A percentile compares a stretch with the other conserved stretches of the same genome.
Evolutionary conservation across 192 early-diverging fungal genomes (phyloP).

Genomic region (Linnemannia elongata): DNA sequence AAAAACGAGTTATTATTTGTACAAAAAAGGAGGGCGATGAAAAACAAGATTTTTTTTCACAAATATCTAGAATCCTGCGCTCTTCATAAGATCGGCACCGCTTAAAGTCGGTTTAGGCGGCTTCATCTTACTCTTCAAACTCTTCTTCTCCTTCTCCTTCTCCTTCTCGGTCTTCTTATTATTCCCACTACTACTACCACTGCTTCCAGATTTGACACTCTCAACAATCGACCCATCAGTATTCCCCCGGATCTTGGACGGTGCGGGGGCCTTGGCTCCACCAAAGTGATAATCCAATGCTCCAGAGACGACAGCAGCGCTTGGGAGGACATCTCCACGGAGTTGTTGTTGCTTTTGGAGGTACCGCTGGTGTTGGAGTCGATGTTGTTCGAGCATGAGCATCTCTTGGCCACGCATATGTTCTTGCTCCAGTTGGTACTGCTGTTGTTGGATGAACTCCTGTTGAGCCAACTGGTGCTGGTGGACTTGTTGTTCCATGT

Average conservation of each 20-base stretch:
- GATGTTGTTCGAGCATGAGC: slow-evolving; percentile 27
- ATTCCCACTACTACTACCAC: neutral
- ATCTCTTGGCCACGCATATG: slow-evolving; percentile 16
- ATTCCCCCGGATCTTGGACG: neutral
- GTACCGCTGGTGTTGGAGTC: slow-evolving; percentile 13
- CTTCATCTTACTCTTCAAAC: slow-evolving; percentile 17
- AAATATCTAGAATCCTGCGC: slow-evolving; percentile 10
- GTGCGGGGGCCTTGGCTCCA: neutral
- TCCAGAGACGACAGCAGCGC: neutral
- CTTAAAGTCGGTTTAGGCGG: slow-evolving; percentile 18
- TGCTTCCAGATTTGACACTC: neutral
- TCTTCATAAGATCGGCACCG: slow-evolving; percentile 31
- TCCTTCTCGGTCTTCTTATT: neutral
- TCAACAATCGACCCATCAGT: neutral
- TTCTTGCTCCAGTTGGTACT: slow-evolving; percentile 5
- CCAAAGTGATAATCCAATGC: slow-evolving; percentile 16
- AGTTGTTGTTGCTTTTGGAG: slow-evolving; percentile 11
- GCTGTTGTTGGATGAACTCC: slow-evolving; percentile 21
- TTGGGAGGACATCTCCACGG: slow-evolving; percentile 1
- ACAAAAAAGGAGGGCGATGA: neutral
- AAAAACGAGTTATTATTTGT: neutral
- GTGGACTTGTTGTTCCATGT: slow-evolving; percentile 5
- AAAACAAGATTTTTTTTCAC: neutral
- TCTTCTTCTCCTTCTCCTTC: slow-evolving; percentile 22
- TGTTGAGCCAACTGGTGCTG: slow-evolving; percentile 9